Conservation (phyloP, 2,329 filamentous ascomycete genomes). For the Claviceps sp. region DNA sequence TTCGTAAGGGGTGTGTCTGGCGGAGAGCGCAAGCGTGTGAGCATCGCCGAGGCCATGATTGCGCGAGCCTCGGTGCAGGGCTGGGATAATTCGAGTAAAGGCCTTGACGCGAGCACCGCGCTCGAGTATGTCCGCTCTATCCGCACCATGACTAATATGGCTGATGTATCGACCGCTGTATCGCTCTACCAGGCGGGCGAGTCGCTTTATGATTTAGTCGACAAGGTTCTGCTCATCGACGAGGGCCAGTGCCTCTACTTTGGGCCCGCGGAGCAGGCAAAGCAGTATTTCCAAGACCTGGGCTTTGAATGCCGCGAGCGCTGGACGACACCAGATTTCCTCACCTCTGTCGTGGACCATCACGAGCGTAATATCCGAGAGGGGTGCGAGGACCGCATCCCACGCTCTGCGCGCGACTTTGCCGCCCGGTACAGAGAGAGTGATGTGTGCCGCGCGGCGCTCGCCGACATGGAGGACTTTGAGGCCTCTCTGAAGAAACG, state of each 20-base stretch:
- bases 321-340: conserved; percentile 61
- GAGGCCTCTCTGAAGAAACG: conserved; percentile 46
- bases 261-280: conserved; percentile 48
- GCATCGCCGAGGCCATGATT: conserved; percentile 55
- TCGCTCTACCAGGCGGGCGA: conserved; percentile 61
- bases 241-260: conserved; percentile 60
- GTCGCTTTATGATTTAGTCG: conserved; percentile 52
- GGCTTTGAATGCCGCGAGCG: conserved; percentile 60
- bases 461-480: conserved; percentile 48
- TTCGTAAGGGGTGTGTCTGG: conserved; percentile 50
- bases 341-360: conserved; percentile 66
- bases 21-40: conserved; percentile 60
- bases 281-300: conserved; percentile 54
- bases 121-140: conserved; percentile 56
- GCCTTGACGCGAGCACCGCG: conserved; percentile 59
- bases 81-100: conserved; percentile 64
- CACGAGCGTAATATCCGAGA: conserved; percentile 54
- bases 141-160: conserved; percentile 54
- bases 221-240: conserved; percentile 66
- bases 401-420: conserved; percentile 56
- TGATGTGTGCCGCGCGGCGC: conserved; percentile 42
- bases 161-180: conserved; percentile 55
- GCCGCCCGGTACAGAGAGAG: conserved; percentile 52
- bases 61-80: conserved; percentile 49
- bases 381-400: conserved; percentile 52